Evolutionary conservation across 495 filamentous ascomycete species (phyloP).

Genomic region (Aspergillus conjunctus): DNA sequence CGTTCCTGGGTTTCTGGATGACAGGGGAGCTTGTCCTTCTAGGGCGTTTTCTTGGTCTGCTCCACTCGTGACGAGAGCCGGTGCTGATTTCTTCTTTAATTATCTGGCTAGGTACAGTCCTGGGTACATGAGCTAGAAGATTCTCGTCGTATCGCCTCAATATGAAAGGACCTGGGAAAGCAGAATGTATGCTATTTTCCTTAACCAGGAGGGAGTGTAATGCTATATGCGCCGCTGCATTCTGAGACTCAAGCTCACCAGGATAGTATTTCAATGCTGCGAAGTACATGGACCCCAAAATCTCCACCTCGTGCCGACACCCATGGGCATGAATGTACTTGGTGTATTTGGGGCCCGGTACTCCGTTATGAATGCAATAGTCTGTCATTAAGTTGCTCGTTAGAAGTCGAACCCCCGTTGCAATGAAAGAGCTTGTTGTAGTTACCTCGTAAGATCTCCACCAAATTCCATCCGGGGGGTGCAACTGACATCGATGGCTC

Average conservation of each 20-base stretch:
- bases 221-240: constrained; percentile 34
- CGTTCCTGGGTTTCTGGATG: constrained; percentile 10
- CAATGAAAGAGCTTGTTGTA: background rate
- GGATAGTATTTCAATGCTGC: constrained; percentile 20
- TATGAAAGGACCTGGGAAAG: constrained; percentile 1
- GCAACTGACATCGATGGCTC: constrained; percentile 23
- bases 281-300: constrained; percentile 24
- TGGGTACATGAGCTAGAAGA: constrained; percentile 18
- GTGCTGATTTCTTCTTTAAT: background rate
- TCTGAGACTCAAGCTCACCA: constrained; percentile 28
- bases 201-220: constrained; percentile 28
- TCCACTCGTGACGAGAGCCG: background rate
- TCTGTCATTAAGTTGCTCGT: constrained; percentile 20
- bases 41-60: background rate
- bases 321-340: constrained; percentile 18
- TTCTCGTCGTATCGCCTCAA: constrained; percentile 10
- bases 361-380: constrained; percentile 27
- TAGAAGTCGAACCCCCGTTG: background rate
- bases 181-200: background rate
- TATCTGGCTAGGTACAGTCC: constrained; percentile 6
- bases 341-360: constrained; percentile 27
- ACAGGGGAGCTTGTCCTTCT: background rate
- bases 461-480: constrained; percentile 34
- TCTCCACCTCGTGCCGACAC: constrained; percentile 31
- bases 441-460: constrained; percentile 32